Percentiles rank a stretch among this genome's conserved stretches.
phyloP scores from a whole-genome alignment of 495 filamentous ascomycete genomes.

The Aspergillus homomorphus region DNA sequence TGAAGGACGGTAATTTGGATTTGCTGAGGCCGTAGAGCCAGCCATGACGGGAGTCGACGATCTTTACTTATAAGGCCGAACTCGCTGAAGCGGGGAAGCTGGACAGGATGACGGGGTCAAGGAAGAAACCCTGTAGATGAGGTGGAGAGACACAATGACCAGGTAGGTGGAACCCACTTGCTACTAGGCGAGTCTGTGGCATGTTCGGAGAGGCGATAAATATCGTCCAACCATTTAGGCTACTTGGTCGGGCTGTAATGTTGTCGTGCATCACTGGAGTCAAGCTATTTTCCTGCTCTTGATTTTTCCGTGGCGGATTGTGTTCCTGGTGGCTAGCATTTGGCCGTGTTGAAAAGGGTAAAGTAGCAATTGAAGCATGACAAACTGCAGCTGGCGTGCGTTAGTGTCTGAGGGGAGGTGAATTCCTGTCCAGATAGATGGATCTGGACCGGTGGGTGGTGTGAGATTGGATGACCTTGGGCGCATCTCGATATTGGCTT shows the following conservation, averaged over 20 bases:
- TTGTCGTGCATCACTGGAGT: not conserved
- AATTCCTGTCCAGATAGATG: not conserved
- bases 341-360: not conserved
- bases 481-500: not conserved
- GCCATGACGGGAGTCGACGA: not conserved
- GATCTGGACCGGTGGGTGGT: not conserved
- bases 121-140: not conserved
- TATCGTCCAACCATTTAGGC: not conserved
- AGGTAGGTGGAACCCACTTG: not conserved
- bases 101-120: not conserved
- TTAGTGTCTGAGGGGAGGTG: not conserved
- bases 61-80: not conserved
- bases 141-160: not conserved
- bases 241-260: not conserved
- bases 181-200: not conserved
- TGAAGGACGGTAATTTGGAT: not conserved
- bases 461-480: not conserved
- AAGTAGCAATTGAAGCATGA: not conserved
- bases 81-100: not conserved
- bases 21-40: not conserved
- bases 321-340: not conserved
- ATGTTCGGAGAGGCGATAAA: not conserved
- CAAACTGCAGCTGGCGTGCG: not conserved
- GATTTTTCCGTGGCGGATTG: not conserved
- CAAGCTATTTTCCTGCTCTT: not conserved